A percentile compares a stretch with the other conserved stretches of the same genome.
phyloP scores from a whole-genome alignment of 148 eudicot species.

The Chenopodium suecicum region DNA sequence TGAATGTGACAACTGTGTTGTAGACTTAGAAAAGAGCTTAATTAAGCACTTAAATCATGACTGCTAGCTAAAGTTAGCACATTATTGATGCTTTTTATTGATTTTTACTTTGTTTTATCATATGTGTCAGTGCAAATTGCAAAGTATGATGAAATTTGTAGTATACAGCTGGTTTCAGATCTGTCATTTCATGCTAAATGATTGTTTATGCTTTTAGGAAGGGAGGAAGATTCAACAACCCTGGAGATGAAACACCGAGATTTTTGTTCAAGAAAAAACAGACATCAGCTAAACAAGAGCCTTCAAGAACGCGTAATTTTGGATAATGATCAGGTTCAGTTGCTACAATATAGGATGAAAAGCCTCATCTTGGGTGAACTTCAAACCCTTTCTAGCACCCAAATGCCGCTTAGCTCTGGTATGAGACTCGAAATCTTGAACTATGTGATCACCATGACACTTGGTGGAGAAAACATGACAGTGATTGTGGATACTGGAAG shows the following conservation, averaged over 20 bases:
- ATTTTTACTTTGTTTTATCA: slow-evolving; percentile 1
- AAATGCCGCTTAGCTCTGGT: slow-evolving; percentile 64
- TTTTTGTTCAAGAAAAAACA: slow-evolving; percentile 32
- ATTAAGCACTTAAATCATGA: not conserved
- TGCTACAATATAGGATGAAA: slow-evolving; percentile 51
- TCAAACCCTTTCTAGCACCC: slow-evolving; percentile 34
- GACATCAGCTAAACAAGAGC: slow-evolving; percentile 28
- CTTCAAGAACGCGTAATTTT: slow-evolving; percentile 40
- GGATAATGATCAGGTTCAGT: slow-evolving; percentile 52
- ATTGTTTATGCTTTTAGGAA: not conserved
- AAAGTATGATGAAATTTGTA: not conserved
- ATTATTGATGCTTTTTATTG: slow-evolving; percentile 10
- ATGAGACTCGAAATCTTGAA: slow-evolving; percentile 67
- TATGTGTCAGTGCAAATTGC: not conserved
- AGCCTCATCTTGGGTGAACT: slow-evolving; percentile 24
- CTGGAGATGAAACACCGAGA: slow-evolving; percentile 69
- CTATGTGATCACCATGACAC: slow-evolving; percentile 59
- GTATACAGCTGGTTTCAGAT: not conserved
- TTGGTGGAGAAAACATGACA: slow-evolving; percentile 63
- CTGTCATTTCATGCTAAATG: not conserved
- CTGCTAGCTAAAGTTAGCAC: not conserved
- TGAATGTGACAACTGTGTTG: too few species aligned
- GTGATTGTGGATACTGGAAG: slow-evolving; percentile 86
- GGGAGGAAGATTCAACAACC: slow-evolving; percentile 47
- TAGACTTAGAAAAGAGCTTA: not conserved